phyloP scores from a whole-genome alignment of 306 rosid genomes.

The Cicer bijugum region DNA sequence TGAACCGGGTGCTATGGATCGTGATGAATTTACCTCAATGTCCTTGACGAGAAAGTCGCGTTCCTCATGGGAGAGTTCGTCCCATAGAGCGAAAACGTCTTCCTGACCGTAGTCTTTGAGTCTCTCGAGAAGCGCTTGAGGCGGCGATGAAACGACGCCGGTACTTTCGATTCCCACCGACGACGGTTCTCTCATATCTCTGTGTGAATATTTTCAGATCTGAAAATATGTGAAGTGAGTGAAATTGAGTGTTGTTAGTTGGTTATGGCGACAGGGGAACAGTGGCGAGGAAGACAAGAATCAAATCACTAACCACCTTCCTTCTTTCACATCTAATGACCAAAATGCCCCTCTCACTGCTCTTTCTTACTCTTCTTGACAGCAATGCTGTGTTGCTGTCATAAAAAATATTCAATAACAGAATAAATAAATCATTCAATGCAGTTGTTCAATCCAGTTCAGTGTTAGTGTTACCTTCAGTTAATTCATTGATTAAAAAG shows the following conservation, averaged over 20 bases:
- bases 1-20: slow-evolving; percentile 30
- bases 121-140: slow-evolving; percentile 80
- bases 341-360: slow-evolving; percentile 15
- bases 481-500: neutral
- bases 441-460: no score
- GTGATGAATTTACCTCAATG: slow-evolving; percentile 58
- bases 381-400: neutral
- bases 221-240: slow-evolving; percentile 19
- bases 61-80: slow-evolving; percentile 82
- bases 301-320: slow-evolving; percentile 54
- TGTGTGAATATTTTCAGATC: slow-evolving; percentile 37
- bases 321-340: slow-evolving; percentile 14
- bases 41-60: slow-evolving; percentile 85
- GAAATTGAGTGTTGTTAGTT: slow-evolving; percentile 35
- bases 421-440: no score
- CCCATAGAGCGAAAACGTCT: slow-evolving; percentile 90
- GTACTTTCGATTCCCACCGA: slow-evolving; percentile 54
- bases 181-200: slow-evolving; percentile 57
- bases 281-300: slow-evolving; percentile 60
- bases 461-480: neutral
- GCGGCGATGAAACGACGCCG: slow-evolving; percentile 56
- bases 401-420: no score
- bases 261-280: slow-evolving; percentile 46
- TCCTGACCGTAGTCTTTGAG: slow-evolving; percentile 98
- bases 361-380: neutral